Percentiles rank a stretch among this genome's conserved stretches.
Evolutionary conservation across 1,284 basidiomycete species (phyloP).

Genomic region (Vanrija pseudolonga): DNA sequence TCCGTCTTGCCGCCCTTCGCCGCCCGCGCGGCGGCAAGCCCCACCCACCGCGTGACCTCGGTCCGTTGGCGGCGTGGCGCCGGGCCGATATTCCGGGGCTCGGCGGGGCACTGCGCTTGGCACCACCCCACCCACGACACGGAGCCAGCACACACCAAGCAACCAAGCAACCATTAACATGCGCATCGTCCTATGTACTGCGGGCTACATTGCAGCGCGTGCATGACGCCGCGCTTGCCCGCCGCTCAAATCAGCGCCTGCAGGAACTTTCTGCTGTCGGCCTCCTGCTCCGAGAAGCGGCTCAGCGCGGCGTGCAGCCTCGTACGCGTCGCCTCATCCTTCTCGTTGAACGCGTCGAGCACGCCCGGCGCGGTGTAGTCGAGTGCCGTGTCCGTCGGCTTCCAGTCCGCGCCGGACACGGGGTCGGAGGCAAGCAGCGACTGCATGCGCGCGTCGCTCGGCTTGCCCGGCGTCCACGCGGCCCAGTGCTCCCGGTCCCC

Average conservation of each 20-base stretch:
- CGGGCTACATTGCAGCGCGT: no score
- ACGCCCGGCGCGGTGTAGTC: slow-evolving; percentile 21
- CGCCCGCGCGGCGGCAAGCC: no score
- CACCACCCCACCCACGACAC: no score
- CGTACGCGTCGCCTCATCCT: slow-evolving; percentile 12
- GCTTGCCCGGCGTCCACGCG: slow-evolving; percentile 14
- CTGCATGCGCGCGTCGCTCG: slow-evolving; percentile 6
- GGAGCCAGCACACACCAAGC: no score
- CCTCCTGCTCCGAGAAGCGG: slow-evolving; percentile 12
- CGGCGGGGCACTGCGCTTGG: no score
- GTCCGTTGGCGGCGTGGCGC: no score
- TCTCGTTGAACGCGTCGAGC: slow-evolving; percentile 20
- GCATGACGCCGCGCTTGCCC: no score
- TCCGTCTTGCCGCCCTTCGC: no score
- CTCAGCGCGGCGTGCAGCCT: slow-evolving; percentile 12
- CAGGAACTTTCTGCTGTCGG: slow-evolving; percentile 11
- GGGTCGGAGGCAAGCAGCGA: slow-evolving; percentile 8
- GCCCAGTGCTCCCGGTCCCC: slow-evolving; percentile 4
- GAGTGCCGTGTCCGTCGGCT: slow-evolving; percentile 1
- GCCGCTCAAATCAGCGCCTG: slow-evolving; percentile 1
- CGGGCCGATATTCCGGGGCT: no score
- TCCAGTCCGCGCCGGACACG: slow-evolving; percentile 2
- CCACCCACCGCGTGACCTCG: no score
- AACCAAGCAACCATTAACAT: no score
- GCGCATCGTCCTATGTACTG: no score